phyloP scores from a whole-genome alignment of 306 rosid genomes.

The Sicyos edulis region DNA sequence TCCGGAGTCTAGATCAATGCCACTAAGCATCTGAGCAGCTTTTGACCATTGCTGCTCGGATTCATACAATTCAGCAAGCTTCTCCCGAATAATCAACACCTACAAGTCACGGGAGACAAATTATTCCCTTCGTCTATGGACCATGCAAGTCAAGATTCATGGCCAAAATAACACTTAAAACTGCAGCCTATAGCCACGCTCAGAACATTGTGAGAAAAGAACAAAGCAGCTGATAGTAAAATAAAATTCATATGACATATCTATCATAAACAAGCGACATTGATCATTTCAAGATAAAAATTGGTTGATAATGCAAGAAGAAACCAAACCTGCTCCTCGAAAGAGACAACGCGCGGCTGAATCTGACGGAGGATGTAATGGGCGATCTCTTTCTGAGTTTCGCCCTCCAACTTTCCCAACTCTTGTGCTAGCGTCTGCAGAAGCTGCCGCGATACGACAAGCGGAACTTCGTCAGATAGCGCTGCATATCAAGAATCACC shows the following conservation, averaged over 20 bases:
- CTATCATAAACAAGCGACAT: too few relatives aligned
- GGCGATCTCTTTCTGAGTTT: slow-evolving; percentile 79
- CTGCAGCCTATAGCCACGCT: background rate
- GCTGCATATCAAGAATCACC: slow-evolving; percentile 34
- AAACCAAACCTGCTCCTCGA: slow-evolving; percentile 78
- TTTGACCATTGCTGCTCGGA: slow-evolving; percentile 94
- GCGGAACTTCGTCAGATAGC: slow-evolving; percentile 86
- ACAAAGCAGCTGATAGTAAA: too few relatives aligned
- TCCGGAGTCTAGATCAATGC: slow-evolving; percentile 91
- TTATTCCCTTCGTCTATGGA: background rate
- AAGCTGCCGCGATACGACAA: slow-evolving; percentile 94
- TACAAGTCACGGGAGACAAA: slow-evolving; percentile 23
- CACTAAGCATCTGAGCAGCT: slow-evolving; percentile 99
- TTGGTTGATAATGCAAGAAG: background rate
- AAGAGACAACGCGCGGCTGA: slow-evolving; percentile 93
- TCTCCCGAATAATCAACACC: slow-evolving; percentile 91
- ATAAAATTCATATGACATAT: too few relatives aligned
- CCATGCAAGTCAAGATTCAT: too few relatives aligned
- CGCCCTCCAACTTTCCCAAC: slow-evolving; percentile 67
- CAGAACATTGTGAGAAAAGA: too few relatives aligned
- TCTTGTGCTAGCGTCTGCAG: slow-evolving; percentile 89
- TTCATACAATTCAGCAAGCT: slow-evolving; percentile 87
- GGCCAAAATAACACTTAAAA: background rate
- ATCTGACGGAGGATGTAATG: slow-evolving; percentile 84
- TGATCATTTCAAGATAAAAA: too few relatives aligned